Conservation (phyloP, 768 basidiomycete genomes). For the Mycena olivaceomarginata region DNA sequence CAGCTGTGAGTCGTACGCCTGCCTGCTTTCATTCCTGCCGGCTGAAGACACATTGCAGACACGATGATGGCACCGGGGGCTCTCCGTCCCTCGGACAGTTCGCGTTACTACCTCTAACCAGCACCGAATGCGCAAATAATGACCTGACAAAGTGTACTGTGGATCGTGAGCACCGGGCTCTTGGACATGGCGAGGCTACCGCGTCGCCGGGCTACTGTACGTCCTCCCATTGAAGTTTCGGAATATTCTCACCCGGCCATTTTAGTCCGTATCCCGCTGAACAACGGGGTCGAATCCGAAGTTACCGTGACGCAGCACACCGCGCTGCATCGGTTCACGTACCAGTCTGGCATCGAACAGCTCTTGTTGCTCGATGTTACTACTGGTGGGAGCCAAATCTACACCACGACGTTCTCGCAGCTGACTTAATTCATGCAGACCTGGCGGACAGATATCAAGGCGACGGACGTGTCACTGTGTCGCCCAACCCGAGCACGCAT, state of each 20-base stretch:
- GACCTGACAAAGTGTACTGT: slow-evolving; percentile 32
- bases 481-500: slow-evolving; percentile 1
- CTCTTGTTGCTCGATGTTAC: slow-evolving; percentile 37
- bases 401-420: background rate
- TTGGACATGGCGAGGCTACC: slow-evolving; percentile 32
- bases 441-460: slow-evolving; percentile 19
- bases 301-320: slow-evolving; percentile 66
- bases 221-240: background rate
- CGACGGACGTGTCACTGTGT: slow-evolving; percentile 18
- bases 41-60: slow-evolving; percentile 20
- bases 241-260: background rate
- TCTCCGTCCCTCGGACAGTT: slow-evolving; percentile 35
- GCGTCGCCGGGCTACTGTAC: slow-evolving; percentile 43
- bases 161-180: slow-evolving; percentile 15
- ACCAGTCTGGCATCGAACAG: slow-evolving; percentile 58
- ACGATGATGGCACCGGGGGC: slow-evolving; percentile 39
- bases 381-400: background rate
- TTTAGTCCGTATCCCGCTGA: slow-evolving; percentile 49
- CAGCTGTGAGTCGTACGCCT: slow-evolving; percentile 17
- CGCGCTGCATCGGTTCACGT: slow-evolving; percentile 66
- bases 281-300: slow-evolving; percentile 65
- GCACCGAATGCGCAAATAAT: slow-evolving; percentile 29
- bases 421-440: background rate
- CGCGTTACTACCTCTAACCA: slow-evolving; percentile 35
- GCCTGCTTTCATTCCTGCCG: background rate